Base-by-base conservation (phyloP, 441 rosid species). In the Erodium moschatum region DNA sequence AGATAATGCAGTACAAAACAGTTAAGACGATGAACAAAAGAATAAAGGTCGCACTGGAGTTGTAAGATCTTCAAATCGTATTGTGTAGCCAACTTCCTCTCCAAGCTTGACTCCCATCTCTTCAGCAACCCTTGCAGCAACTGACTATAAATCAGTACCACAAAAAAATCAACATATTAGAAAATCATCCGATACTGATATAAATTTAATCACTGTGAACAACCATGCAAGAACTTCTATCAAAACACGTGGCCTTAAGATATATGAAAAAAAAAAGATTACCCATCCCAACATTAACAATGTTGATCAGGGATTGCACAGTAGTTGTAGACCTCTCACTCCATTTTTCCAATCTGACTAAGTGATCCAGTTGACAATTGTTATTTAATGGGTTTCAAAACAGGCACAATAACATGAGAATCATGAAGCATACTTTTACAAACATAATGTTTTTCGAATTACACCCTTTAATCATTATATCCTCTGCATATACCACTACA, bases 101-200 rank as follows among this genome's bases (percentile, higher is more conserved):
- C 97, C 99, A 74, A 94, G 89, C 85, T 85, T 89, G 72, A 91
- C 97, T 29, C 92, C 97, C 91, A 89, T 84, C 80, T 91, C 99
- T 76, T 91, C 97, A 66, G 99, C 94, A 75, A 91, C 99, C 83
- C 99, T 87, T 19, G 94, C 83, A 46, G 99, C 85, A 78, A 94
- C 99, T 70, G 99, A 85, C 98, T 94, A 81, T 3, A n/a, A 38
- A 76, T 73, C 50, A 65, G 61, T 42, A 29, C 27, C 66, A 67
- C 13, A 35, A 35, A 35, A 35, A 35, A 35, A 35, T 3, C 71
- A 64, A 67, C 33, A 33, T 19, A 68, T 54, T 16, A 54, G 61
- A 54, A 54, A 54, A 16, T 6, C 61, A 54, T 54, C 20, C 1
- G 21, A 54, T 16, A 54, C 61, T 54, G 21, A 5, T 18, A 0